A percentile compares a stretch with the other conserved stretches of the same genome.
Conservation (phyloP, 228 moss, liverwort and hornwort species). For the Sphagnum fallax region DNA sequence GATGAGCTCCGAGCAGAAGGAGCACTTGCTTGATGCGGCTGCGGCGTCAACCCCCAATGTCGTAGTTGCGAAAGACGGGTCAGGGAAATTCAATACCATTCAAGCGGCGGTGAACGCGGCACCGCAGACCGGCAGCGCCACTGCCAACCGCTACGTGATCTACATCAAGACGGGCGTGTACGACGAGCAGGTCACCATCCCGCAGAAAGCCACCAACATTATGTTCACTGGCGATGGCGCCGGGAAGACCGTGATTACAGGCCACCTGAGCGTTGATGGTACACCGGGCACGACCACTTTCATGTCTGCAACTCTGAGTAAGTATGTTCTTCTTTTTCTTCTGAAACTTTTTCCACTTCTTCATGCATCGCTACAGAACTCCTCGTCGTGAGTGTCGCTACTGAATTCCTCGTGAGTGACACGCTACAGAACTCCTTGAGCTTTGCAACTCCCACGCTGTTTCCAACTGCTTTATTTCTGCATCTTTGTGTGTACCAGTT, state of each 20-base stretch:
- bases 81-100: conserved; percentile 22
- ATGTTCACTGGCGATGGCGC: conserved; percentile 38
- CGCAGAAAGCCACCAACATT: conserved; percentile 20
- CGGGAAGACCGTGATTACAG: conserved; percentile 28
- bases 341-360: not conserved
- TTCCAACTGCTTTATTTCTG: too few relatives aligned
- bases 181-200: conserved; percentile 27
- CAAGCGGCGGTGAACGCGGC: conserved; percentile 33
- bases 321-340: conserved; percentile 1
- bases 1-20: conserved; percentile 28
- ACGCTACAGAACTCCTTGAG: too few relatives aligned
- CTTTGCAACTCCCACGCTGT: too few relatives aligned
- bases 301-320: conserved; percentile 44
- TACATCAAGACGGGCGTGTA: conserved; percentile 32
- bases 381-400: too few relatives aligned
- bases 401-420: too few relatives aligned
- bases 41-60: not conserved
- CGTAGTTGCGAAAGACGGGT: conserved; percentile 20
- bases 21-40: conserved; percentile 24
- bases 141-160: conserved; percentile 16
- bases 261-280: conserved; percentile 17
- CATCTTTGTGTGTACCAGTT: too few relatives aligned
- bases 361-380: too few relatives aligned
- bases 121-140: conserved; percentile 8
- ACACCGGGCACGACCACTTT: conserved; percentile 38